Evolutionary conservation across 176 grass and related monocot species (phyloP).

Genomic region (Otatea glauca): DNA sequence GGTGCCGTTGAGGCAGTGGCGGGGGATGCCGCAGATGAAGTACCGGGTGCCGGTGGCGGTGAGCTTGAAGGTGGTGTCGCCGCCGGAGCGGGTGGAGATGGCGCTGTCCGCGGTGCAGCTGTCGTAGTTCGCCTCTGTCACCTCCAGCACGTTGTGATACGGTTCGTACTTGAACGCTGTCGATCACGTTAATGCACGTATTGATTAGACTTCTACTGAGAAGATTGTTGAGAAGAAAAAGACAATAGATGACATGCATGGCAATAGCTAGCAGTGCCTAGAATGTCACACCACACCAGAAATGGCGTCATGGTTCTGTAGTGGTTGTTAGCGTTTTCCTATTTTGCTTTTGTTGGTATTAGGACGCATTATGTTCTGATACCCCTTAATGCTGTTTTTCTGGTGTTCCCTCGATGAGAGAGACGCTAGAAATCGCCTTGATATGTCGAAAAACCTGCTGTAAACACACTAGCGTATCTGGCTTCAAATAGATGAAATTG

Average conservation of each 20-base stretch:
- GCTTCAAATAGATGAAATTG: too few relatives aligned
- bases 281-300: neutral
- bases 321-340: too few relatives aligned
- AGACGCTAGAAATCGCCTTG: too few relatives aligned
- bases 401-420: too few relatives aligned
- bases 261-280: neutral
- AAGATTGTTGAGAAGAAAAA: neutral
- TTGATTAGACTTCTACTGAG: neutral
- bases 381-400: too few relatives aligned
- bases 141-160: conserved; percentile 78
- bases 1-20: conserved; percentile 67
- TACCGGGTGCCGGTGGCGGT: conserved; percentile 55
- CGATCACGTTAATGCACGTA: neutral
- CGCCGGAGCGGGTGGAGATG: conserved; percentile 49
- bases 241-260: neutral
- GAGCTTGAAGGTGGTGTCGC: conserved; percentile 56
- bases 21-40: conserved; percentile 83
- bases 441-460: too few relatives aligned
- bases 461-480: too few relatives aligned
- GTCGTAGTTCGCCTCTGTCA: conserved; percentile 49
- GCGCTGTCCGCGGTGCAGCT: conserved; percentile 46
- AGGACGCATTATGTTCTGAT: too few relatives aligned
- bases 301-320: too few relatives aligned
- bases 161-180: conserved; percentile 61
- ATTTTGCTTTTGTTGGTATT: too few relatives aligned